Percentiles rank a stretch among this genome's conserved stretches.
phyloP scores from a whole-genome alignment of 768 basidiomycete species.

The Boletus edulis region DNA sequence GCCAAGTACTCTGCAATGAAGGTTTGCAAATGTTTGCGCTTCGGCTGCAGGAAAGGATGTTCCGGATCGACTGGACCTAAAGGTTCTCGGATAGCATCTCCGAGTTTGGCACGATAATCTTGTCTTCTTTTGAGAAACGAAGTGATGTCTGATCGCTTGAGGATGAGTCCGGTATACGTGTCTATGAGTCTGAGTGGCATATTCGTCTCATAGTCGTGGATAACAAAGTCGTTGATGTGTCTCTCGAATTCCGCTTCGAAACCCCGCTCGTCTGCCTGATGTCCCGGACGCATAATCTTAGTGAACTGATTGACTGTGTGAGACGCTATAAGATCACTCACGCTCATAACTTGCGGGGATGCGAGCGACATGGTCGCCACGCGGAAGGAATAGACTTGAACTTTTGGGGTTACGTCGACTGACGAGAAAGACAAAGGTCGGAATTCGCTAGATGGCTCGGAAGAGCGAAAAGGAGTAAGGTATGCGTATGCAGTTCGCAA shows the following conservation, averaged over 20 bases:
- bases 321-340: neutral
- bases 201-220: conserved; percentile 10
- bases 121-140: conserved; percentile 13
- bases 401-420: no score
- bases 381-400: no score
- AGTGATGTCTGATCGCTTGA: conserved; percentile 15
- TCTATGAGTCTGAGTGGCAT: conserved; percentile 27
- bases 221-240: conserved; percentile 14
- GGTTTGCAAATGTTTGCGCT: neutral
- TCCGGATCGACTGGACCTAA: neutral
- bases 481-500: no score
- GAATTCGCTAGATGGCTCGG: no score
- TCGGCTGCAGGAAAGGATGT: neutral
- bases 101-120: conserved; percentile 11
- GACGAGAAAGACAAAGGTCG: no score
- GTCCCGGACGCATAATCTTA: neutral
- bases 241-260: conserved; percentile 12
- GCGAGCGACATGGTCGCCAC: neutral
- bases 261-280: neutral
- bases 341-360: neutral
- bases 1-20: conserved; percentile 22
- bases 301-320: neutral
- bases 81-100: conserved; percentile 2
- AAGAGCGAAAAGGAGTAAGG: no score
- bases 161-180: conserved; percentile 25